A percentile compares a stretch with the other conserved stretches of the same genome.
Evolutionary conservation across 257 asterid genomes (phyloP).

Genomic region (Linaria vulgaris): DNA sequence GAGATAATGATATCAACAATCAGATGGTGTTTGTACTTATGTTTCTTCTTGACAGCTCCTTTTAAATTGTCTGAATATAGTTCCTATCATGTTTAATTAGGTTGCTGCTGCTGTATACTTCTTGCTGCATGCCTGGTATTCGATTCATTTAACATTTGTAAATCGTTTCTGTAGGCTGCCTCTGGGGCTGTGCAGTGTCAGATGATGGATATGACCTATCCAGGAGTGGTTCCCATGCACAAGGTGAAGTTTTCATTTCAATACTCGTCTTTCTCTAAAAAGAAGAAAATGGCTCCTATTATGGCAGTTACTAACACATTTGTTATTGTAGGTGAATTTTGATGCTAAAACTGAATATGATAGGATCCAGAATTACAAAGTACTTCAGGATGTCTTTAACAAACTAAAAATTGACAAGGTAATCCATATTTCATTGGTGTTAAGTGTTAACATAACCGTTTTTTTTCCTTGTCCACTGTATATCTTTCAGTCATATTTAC

Average conservation of each 20-base stretch:
- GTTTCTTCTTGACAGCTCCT: too few relatives aligned
- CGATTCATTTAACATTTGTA: background rate
- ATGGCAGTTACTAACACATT: slow-evolving; percentile 26
- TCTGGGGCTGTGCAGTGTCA: slow-evolving; percentile 98
- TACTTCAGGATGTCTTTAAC: slow-evolving; percentile 88
- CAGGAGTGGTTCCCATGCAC: slow-evolving; percentile 96
- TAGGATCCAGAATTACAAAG: slow-evolving; percentile 93
- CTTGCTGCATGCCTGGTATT: too few relatives aligned
- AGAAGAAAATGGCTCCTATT: background rate
- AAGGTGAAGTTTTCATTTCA: slow-evolving; percentile 46
- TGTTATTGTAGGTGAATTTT: slow-evolving; percentile 66
- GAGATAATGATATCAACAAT: too few relatives aligned
- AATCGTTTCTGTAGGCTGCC: slow-evolving; percentile 55
- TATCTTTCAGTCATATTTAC: too few relatives aligned
- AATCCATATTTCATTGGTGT: slow-evolving; percentile 9
- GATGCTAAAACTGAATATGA: slow-evolving; percentile 96
- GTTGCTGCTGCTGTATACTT: too few relatives aligned
- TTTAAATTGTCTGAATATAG: too few relatives aligned
- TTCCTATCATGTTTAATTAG: too few relatives aligned
- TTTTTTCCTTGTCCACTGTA: too few relatives aligned
- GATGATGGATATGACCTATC: slow-evolving; percentile 86
- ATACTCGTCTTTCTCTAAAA: slow-evolving; percentile 1
- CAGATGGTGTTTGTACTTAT: too few relatives aligned
- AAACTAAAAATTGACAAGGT: slow-evolving; percentile 92
- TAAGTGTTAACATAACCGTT: too few relatives aligned